Percentiles rank a stretch among this genome's conserved stretches.
Conservation (phyloP, 345 rosid species). For the Streptanthus diversifolius region DNA sequence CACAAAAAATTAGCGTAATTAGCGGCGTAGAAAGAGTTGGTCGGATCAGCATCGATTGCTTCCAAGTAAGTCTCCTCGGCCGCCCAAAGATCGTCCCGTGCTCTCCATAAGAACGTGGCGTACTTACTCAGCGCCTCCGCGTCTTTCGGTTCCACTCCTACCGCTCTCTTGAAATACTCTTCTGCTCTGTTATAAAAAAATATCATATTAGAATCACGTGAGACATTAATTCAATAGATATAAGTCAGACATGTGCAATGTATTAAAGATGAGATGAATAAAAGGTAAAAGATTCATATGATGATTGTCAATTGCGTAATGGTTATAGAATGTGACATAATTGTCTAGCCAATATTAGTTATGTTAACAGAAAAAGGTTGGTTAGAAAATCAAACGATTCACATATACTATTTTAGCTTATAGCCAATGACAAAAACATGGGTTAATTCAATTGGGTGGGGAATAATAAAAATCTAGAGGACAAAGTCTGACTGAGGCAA, state of each 20-base stretch:
- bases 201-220: not conserved
- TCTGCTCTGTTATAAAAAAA: conserved; percentile 64
- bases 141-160: conserved; percentile 55
- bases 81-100: conserved; percentile 75
- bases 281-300: not conserved
- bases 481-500: not conserved
- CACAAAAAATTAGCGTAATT: conserved; percentile 89
- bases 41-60: conserved; percentile 78
- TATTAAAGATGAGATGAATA: not conserved
- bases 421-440: conserved; percentile 18
- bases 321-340: not conserved
- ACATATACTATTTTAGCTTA: not conserved
- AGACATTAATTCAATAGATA: not conserved
- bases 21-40: conserved; percentile 65
- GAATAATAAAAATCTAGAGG: not conserved
- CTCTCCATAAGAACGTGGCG: conserved; percentile 84
- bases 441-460: conserved; percentile 10
- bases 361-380: not conserved
- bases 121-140: conserved; percentile 80
- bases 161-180: conserved; percentile 70
- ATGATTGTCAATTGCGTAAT: not conserved
- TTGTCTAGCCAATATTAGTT: not conserved
- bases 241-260: not conserved
- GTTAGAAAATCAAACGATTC: not conserved
- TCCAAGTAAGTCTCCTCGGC: conserved; percentile 87